Base-by-base conservation (phyloP, 805 yeast species). In the Citeromyces matritensis region DNA sequence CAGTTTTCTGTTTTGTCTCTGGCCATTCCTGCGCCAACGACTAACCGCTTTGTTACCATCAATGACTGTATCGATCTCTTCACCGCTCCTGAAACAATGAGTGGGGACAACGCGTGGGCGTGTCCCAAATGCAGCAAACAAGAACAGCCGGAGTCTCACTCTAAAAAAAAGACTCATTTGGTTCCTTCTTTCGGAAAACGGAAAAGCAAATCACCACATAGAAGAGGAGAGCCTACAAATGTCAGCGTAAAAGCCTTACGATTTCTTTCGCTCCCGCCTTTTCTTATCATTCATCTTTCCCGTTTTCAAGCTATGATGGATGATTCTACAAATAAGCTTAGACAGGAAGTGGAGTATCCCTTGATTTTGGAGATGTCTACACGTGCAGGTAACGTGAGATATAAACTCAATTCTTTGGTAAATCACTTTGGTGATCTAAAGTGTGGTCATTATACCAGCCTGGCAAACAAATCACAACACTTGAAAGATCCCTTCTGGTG, bases 91-190 rank as follows among this genome's bases (percentile, higher is more conserved):
- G 93, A 80, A 47, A 59, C 73, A 3, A 51, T 80, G 32, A 57
- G 61, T n/a, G 78, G 83, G 15, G 86, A 75, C 5, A 79, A 80
- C 51, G 82, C 91, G 1, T 80, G 93, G 93, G 69, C 75, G 39
- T 80, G 93, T 56, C 86, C 91, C 6, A 68, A 71, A 33, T 80
- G 93, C 54, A 52, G 49, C 32, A 53, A 64, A 36, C 29, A 34
- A 34, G 36, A 40, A 26, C 35, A 39, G 14, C 3, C 30, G 2
- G 15, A 41, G 35, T 32, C 39, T 42, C 55, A 42, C 49, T 43
- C 47, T 40, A 46, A 23, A 63, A 58, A 11, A 36, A 37, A 38
- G 37, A 15, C 36, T 35, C 38, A 38, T 23, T 29, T 36, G 19
- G 37, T 29, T 24, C 30, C 32, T 9, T 39, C 33, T 8, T 27